These are phyloP conservation scores for Lentinula novae-zelandiae DNA, from an alignment of 1,284 basidiomycete species.

Conservation along the genomic window DNA sequence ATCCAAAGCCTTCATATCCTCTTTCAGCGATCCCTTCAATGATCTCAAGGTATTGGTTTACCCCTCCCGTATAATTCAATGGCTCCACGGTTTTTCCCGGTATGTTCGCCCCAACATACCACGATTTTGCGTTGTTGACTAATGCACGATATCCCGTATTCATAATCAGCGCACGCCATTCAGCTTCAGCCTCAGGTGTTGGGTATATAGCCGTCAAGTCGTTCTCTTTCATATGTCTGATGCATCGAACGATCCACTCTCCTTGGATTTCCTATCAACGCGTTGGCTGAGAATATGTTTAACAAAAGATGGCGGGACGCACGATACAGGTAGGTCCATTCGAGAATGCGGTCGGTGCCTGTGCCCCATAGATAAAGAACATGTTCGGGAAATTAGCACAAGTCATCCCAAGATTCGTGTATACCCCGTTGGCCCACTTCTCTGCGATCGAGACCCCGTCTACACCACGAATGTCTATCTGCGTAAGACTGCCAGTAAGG, in stretches of 20 bases:
- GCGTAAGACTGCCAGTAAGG: conserved; percentile 21
- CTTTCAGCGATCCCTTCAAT: conserved; percentile 19
- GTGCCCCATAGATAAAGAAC: conserved; percentile 24
- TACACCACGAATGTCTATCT: conserved; percentile 22
- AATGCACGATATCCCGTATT: neutral
- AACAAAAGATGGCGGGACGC: conserved; percentile 1
- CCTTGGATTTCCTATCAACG: conserved; percentile 21
- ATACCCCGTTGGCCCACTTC: conserved; percentile 21
- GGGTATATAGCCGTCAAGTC: conserved; percentile 19
- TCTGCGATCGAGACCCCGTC: conserved; percentile 19
- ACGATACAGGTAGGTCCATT: conserved; percentile 23
- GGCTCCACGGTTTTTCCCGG: conserved; percentile 16
- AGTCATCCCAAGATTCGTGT: conserved; percentile 22
- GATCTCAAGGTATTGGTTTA: conserved; percentile 16
- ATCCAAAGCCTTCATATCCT: conserved; percentile 22
- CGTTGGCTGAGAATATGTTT: neutral
- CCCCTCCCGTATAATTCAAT: conserved; percentile 22
- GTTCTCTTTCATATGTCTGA: conserved; percentile 19
- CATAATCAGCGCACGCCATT: conserved; percentile 16
- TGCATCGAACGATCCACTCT: conserved; percentile 23
- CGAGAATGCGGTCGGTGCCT: conserved; percentile 22
- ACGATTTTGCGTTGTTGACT: neutral
- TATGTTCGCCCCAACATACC: conserved; percentile 13
- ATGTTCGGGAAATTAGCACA: conserved; percentile 21
- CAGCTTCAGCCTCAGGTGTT: conserved; percentile 18